Percentiles rank a stretch among this genome's conserved stretches.
Conservation (phyloP, 148 eudicot species). For the Silene latifolia region DNA sequence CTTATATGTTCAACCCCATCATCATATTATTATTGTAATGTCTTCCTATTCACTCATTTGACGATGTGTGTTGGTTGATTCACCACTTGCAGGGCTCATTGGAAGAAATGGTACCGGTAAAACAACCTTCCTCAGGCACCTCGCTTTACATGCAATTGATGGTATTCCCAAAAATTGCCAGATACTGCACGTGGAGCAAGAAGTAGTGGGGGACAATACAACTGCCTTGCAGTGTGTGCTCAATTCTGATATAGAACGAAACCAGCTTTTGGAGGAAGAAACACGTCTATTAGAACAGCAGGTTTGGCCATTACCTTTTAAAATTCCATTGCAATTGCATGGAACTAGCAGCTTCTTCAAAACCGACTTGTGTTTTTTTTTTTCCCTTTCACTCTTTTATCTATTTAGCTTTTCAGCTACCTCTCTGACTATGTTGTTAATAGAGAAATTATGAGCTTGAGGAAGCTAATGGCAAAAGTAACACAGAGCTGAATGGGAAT, state of each 20-base stretch:
- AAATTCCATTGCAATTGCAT: not conserved
- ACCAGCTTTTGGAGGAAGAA: conserved; percentile 86
- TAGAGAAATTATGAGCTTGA: conserved; percentile 67
- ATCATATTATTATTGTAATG: not conserved
- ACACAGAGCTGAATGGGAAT: conserved; percentile 40
- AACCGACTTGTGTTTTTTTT: not conserved
- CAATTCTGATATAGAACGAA: conserved; percentile 75
- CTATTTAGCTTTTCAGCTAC: not conserved
- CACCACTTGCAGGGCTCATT: conserved; percentile 72
- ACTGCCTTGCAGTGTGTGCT: conserved; percentile 92
- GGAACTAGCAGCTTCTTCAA: conserved; percentile 3
- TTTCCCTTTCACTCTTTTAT: not conserved
- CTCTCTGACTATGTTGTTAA: conserved; percentile 14
- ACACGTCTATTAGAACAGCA: conserved; percentile 58
- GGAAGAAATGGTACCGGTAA: conserved; percentile 99
- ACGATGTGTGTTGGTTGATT: not conserved
- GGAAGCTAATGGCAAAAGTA: conserved; percentile 47
- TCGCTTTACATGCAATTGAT: conserved; percentile 96
- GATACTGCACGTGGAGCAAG: conserved; percentile 97
- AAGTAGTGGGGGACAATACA: conserved; percentile 88
- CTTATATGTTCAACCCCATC: conserved; percentile 1
- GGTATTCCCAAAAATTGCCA: conserved; percentile 97
- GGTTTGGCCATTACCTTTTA: conserved; percentile 37
- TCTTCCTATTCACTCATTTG: not conserved
- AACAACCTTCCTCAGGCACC: conserved; percentile 91